A percentile compares a stretch with the other conserved stretches of the same genome.
Evolutionary conservation across 164 flowering plant species (phyloP).

Genomic region (Kingdonia uniflora): DNA sequence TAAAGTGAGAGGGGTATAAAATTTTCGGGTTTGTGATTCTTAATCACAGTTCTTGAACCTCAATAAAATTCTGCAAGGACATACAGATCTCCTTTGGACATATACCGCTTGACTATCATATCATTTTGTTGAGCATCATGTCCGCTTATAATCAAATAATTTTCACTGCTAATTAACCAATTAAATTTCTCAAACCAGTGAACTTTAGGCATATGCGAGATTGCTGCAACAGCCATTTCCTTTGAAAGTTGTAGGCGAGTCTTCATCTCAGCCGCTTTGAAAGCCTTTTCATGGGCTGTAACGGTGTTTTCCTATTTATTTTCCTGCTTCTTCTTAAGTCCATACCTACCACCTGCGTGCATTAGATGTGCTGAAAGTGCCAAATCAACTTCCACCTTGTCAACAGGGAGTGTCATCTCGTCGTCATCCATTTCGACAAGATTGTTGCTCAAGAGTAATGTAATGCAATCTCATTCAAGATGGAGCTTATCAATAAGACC

Average conservation of each 20-base stretch:
- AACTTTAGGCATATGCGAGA: slow-evolving; percentile 93
- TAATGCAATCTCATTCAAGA: slow-evolving; percentile 86
- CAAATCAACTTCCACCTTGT: slow-evolving; percentile 97
- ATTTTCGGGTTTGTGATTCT: too few relatives aligned
- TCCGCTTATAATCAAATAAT: slow-evolving; percentile 89
- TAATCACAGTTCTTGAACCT: too few relatives aligned
- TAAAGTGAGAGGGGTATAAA: too few relatives aligned
- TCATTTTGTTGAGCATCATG: slow-evolving; percentile 99
- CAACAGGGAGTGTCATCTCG: slow-evolving; percentile 85
- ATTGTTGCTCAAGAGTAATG: slow-evolving; percentile 80
- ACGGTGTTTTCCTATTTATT: slow-evolving; percentile 86
- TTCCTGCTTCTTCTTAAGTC: slow-evolving; percentile 78
- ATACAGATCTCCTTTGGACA: slow-evolving; percentile 95
- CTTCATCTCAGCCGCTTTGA: slow-evolving; percentile 95
- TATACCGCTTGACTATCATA: slow-evolving; percentile 95
- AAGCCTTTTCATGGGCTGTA: slow-evolving; percentile 90
- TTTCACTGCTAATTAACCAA: slow-evolving; percentile 98
- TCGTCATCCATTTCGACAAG: slow-evolving; percentile 99
- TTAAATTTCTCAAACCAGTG: slow-evolving; percentile 99
- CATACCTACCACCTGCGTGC: slow-evolving; percentile 96
- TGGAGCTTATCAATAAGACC: slow-evolving; percentile 85
- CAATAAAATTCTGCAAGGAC: too few relatives aligned
- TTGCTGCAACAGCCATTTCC: slow-evolving; percentile 91
- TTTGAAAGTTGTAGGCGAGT: slow-evolving; percentile 80
- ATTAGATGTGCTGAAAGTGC: slow-evolving; percentile 94